Evolutionary conservation across 2,329 filamentous ascomycete species (phyloP), one percentile per base, ranked within the genome.

Genomic region (Orbilia oligospora): DNA sequence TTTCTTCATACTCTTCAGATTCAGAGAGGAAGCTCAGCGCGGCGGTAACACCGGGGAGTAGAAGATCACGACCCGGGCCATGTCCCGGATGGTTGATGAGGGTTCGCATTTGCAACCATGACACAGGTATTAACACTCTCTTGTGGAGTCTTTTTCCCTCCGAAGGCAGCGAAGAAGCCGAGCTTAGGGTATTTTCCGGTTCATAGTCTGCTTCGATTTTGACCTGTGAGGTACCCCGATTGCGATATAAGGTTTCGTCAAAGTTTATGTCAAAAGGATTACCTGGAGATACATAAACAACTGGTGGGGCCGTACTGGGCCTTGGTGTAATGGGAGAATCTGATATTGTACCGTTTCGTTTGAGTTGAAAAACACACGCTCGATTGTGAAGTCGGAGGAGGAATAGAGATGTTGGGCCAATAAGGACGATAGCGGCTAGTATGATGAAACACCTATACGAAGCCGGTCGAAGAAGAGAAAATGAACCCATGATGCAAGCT

Each of bases 21-120:
- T 41, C 24, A 20, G 72, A 38, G 12, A 76, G 18, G 36, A 76
- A 76, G 20, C 38, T 49, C 10, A 76, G 20, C 5, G 56, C 20
- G 3, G 36, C 9, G 16, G 70, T 48, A 0, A 36, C 58, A n/a
- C n/a, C n/a, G 6, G 10, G 56, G 18, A 71, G 24, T n/a, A 70
- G 8, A 10, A n/a, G 36, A n/a, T 14, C 16, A 6, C 44, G 46
- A 1, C n/a, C 46, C 14, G n/a, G 22, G 2, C 58, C 30, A 8
- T 33, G 10, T 24, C 2, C 14, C 6, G 22, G 8, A 4, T 76
- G 14, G 2, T 30, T 24, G 2, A 76, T 27, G 6, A 70, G 58
- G 16, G 44, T 27, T n/a, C 20, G 56, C 33, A 76, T 48, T 56
- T 66, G 65, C 44, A 27, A 44, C 72, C 66, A 76, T 20, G 66